A percentile compares a stretch with the other conserved stretches of the same genome.
These are phyloP conservation scores for Penicillium bovifimosum DNA, from an alignment of 495 filamentous ascomycete genomes.

Conservation along the genomic window DNA sequence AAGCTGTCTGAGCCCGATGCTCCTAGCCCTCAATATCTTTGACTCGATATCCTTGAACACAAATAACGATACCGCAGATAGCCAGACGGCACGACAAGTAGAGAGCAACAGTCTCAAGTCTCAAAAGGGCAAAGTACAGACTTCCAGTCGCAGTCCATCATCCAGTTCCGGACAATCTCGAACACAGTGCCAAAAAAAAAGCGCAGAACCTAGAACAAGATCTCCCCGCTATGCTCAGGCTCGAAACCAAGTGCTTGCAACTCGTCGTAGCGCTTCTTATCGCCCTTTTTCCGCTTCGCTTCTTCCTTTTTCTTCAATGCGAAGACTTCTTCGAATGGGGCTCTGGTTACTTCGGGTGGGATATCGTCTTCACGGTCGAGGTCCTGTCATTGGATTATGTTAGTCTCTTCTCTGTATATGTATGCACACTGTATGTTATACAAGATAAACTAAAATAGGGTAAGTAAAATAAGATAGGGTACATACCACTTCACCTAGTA, in stretches of 20 bases:
- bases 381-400: slow-evolving; percentile 47
- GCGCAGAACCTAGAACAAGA: slow-evolving; percentile 50
- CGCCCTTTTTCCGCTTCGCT: slow-evolving; percentile 58
- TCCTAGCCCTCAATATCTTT: no score
- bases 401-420: neutral
- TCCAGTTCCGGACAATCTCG: no score
- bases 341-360: slow-evolving; percentile 62
- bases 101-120: neutral
- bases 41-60: no score
- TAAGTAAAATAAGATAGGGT: no score
- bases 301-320: slow-evolving; percentile 65
- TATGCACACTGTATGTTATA: neutral
- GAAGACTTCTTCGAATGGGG: slow-evolving; percentile 62
- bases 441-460: neutral
- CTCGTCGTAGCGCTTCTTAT: slow-evolving; percentile 64
- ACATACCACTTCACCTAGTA: slow-evolving; percentile 82
- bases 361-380: slow-evolving; percentile 90
- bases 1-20: no score
- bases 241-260: slow-evolving; percentile 77
- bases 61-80: no score
- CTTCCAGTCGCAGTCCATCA: no score
- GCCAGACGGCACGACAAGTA: no score
- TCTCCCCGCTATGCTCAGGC: slow-evolving; percentile 74
- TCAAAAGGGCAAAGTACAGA: neutral
- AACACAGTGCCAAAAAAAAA: neutral